Conservation (phyloP, 2,329 filamentous ascomycete genomes). For the Sporothrix variecibatus region DNA sequence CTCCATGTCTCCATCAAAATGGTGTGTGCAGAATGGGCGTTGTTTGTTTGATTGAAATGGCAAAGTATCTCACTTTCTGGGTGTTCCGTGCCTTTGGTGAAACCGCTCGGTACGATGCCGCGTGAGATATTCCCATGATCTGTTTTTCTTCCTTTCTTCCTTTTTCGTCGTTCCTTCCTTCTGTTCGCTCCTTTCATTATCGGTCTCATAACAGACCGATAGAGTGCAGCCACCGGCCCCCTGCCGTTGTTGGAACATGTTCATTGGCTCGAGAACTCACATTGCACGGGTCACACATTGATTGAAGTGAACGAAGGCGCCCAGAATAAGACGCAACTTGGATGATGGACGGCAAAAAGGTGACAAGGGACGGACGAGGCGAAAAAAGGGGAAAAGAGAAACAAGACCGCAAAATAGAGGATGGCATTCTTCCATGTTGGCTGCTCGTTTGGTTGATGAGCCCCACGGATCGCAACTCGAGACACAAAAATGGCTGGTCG, state of each 20-base stretch:
- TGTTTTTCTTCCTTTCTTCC: background rate
- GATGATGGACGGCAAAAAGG: background rate
- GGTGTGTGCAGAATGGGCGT: background rate
- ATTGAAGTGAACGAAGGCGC: background rate
- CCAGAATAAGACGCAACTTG: background rate
- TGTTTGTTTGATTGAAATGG: constrained; percentile 14
- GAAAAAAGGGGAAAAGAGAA: background rate
- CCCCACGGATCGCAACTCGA: constrained; percentile 24
- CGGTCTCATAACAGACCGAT: background rate
- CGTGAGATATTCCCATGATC: constrained; percentile 8
- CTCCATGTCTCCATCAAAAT: background rate
- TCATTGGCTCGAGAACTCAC: background rate
- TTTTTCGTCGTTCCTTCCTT: background rate
- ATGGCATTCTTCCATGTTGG: background rate
- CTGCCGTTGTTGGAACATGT: background rate
- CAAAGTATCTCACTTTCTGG: background rate
- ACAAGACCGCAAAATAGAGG: background rate
- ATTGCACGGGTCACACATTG: background rate
- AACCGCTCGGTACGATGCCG: background rate
- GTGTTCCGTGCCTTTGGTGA: constrained; percentile 6
- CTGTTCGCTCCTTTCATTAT: background rate
- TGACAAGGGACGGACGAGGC: background rate
- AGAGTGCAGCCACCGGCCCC: background rate
- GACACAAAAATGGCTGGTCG: background rate
- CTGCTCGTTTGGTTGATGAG: constrained; percentile 13